A percentile compares a stretch with the other conserved stretches of the same genome.
Evolutionary conservation across 257 asterid genomes (phyloP).

Genomic region (Galeopsis tetrahit): DNA sequence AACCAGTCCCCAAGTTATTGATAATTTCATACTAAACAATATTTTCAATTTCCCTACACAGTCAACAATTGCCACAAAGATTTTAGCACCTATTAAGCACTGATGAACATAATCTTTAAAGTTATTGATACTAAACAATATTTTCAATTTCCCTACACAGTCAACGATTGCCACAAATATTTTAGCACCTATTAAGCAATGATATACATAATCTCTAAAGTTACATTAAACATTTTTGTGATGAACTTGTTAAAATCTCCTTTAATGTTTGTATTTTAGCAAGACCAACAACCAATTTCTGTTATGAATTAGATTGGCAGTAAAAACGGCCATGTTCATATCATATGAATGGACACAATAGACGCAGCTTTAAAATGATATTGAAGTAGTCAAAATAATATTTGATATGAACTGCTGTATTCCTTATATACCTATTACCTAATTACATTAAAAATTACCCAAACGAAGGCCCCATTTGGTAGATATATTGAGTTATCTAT

Average conservation of each 20-base stretch:
- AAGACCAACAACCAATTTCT: not conserved
- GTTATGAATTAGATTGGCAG: not conserved
- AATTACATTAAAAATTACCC: not conserved
- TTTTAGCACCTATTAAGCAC: not conserved
- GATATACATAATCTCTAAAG: not conserved
- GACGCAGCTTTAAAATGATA: not conserved
- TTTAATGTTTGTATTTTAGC: not conserved
- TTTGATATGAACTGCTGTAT: not conserved
- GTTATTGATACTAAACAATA: not conserved
- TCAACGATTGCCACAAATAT: not conserved
- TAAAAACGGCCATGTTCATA: not conserved
- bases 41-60: not conserved
- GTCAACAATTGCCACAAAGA: not conserved
- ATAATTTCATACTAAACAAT: not conserved
- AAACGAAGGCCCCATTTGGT: not conserved
- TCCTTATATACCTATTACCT: not conserved
- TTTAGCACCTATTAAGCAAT: not conserved
- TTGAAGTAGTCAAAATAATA: not conserved
- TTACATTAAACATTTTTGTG: not conserved
- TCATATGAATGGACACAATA: not conserved
- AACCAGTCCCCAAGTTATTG: constrained; percentile 5
- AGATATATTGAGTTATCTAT: too few species aligned
- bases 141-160: not conserved
- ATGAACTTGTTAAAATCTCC: constrained; percentile 10
- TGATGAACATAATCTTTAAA: not conserved